Evolutionary conservation across 768 basidiomycete species (phyloP).

Genomic region (Boletellus ananiceps): DNA sequence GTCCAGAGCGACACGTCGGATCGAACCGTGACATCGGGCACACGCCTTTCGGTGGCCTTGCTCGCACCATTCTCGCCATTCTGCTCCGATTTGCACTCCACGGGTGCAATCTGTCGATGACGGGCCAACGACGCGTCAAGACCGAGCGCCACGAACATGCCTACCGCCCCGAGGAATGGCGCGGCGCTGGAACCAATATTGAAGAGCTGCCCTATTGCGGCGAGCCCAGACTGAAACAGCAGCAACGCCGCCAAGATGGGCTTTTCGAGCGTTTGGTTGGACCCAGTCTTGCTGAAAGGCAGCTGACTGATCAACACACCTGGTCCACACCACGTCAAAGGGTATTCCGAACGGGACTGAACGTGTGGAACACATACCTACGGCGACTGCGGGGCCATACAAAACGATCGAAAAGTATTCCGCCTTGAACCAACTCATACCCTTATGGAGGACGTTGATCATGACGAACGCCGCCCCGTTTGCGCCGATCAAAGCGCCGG

Average conservation of each 20-base stretch:
- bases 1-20: slow-evolving; percentile 49
- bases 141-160: slow-evolving; percentile 53
- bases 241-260: slow-evolving; percentile 57
- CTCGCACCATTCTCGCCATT: slow-evolving; percentile 3
- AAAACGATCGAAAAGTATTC: slow-evolving; percentile 62
- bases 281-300: slow-evolving; percentile 34
- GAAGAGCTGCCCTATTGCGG: slow-evolving; percentile 56
- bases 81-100: neutral
- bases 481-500: slow-evolving; percentile 57
- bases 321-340: slow-evolving; percentile 23
- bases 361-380: slow-evolving; percentile 45
- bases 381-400: slow-evolving; percentile 70
- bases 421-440: slow-evolving; percentile 82
- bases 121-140: slow-evolving; percentile 42
- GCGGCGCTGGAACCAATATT: slow-evolving; percentile 75
- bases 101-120: slow-evolving; percentile 15
- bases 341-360: neutral
- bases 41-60: neutral
- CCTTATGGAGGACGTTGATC: slow-evolving; percentile 53
- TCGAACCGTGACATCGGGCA: slow-evolving; percentile 7
- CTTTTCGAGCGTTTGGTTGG: slow-evolving; percentile 47
- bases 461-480: slow-evolving; percentile 73
- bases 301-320: slow-evolving; percentile 64
- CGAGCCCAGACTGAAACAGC: slow-evolving; percentile 53
- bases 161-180: slow-evolving; percentile 58